Base-by-base conservation (phyloP, 2,329 filamentous ascomycete species). In the Fusarium sp. region DNA sequence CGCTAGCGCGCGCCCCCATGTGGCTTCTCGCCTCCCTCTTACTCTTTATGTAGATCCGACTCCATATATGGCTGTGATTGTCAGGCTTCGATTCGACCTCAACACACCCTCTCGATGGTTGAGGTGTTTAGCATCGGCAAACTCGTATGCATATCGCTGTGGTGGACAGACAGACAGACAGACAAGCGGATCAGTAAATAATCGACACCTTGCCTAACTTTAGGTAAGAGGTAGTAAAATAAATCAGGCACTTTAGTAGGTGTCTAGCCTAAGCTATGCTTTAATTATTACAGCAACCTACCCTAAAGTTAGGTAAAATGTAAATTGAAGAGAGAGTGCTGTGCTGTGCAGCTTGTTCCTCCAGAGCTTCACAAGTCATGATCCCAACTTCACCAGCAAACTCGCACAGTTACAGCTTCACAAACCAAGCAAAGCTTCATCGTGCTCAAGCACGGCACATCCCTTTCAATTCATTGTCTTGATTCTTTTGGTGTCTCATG, bases 1-100 rank as follows among this genome's bases (percentile, higher is more conserved):
- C 71, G 68, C 68, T 74, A 75, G 71, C 59, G 73, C 63, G 60
- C 46, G 61, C 55, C 42, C 54, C 64, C 72, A 69, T 73, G 63
- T 72, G 64, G 62, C 66, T 71, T 68, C 64, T 73, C 66, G 52
- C 63, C 55, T 66, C 57, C 18, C 42, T 58, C 44, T 58, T 45
- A 42, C 28, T 65, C 52, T 57, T 56, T 18, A 45, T 63, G 61
- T 63, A 58, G 58, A 67, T 69, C 66, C 58, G 48, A 48, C 43
- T 26, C 56, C 50, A 28, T 54, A 52, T 54, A 44, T 43, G 58
- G 56, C 38, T 39, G 60, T 48, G 46, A 66, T 66, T 46, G 39
- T 53, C 56, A 48, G 48, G 45, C 61, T 66, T 53, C 46, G n/a
- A 51, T 18, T 65, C 10, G 22, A 65, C 54, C 33, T 53, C 52